A percentile compares a stretch with the other conserved stretches of the same genome.
Conservation (phyloP, 2,329 filamentous ascomycete genomes). For the Trichoderma asperellum region DNA sequence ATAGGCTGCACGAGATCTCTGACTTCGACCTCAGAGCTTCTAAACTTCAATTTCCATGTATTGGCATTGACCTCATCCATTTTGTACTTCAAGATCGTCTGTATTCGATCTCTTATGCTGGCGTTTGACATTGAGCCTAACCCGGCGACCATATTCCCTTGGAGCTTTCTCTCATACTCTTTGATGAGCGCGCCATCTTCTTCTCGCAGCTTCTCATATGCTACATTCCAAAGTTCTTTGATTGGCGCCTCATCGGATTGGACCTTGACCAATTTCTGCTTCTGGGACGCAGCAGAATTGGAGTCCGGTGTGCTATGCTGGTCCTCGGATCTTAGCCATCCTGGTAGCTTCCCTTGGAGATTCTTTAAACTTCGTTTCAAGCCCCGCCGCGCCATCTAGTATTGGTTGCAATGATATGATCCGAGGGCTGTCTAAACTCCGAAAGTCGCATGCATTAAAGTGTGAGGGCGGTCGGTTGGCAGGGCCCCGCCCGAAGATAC, state of each 20-base stretch:
- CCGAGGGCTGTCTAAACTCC: not conserved
- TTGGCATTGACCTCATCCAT: not conserved
- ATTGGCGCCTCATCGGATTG: not conserved
- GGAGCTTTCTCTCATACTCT: not conserved
- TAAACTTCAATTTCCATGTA: not conserved
- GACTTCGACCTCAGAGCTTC: not conserved
- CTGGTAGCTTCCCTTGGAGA: not conserved
- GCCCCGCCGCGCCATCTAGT: not conserved
- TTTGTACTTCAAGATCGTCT: not conserved
- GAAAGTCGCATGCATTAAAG: not conserved
- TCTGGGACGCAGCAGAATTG: not conserved
- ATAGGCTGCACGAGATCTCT: not conserved
- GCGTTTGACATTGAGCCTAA: not conserved
- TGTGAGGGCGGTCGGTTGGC: too few relatives aligned
- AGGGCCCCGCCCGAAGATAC: not conserved
- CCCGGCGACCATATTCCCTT: not conserved
- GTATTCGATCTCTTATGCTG: not conserved
- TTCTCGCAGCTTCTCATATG: slow-evolving; percentile 3
- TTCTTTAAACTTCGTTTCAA: not conserved
- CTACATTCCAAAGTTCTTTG: slow-evolving; percentile 2
- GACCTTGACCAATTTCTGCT: not conserved
- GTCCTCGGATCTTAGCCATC: not conserved
- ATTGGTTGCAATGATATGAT: not conserved
- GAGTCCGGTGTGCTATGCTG: not conserved
- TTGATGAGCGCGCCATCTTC: not conserved